Evolutionary conservation across 2,329 filamentous ascomycete genomes (phyloP).

Genomic region (Tolypocladium sp.): DNA sequence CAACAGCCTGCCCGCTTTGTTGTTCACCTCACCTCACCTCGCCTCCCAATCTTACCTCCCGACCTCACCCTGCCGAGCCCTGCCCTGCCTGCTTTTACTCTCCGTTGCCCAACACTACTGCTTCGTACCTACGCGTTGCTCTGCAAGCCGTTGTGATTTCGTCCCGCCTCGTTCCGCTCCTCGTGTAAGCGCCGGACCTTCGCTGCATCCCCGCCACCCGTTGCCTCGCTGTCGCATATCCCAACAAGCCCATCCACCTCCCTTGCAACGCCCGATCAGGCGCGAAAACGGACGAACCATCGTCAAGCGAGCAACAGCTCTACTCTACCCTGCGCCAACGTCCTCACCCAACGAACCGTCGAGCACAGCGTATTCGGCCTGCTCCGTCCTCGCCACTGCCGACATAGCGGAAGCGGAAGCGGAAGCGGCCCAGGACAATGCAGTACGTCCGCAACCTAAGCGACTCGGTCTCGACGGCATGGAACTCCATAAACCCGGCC

Average conservation of each 20-base stretch:
- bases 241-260: not conserved
- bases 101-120: not conserved
- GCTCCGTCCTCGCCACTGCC: not conserved
- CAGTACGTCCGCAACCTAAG: slow-evolving; percentile 96
- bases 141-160: not conserved
- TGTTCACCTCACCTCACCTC: not conserved
- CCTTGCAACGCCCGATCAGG: not conserved
- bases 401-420: slow-evolving; percentile 1
- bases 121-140: not conserved
- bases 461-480: slow-evolving; percentile 93
- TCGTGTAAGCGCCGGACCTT: not conserved
- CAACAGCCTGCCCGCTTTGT: not conserved
- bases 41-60: not conserved
- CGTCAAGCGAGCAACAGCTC: not conserved
- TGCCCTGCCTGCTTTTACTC: not conserved
- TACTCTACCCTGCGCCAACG: not conserved
- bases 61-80: not conserved
- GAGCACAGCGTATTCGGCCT: not conserved
- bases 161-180: not conserved
- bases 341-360: not conserved
- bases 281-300: not conserved
- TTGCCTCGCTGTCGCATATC: not conserved
- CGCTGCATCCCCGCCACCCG: not conserved
- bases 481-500: slow-evolving; percentile 98
- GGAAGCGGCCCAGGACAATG: slow-evolving; percentile 47